Conservation (phyloP, 176 grass and related monocot species). For the Avena atlantica region DNA sequence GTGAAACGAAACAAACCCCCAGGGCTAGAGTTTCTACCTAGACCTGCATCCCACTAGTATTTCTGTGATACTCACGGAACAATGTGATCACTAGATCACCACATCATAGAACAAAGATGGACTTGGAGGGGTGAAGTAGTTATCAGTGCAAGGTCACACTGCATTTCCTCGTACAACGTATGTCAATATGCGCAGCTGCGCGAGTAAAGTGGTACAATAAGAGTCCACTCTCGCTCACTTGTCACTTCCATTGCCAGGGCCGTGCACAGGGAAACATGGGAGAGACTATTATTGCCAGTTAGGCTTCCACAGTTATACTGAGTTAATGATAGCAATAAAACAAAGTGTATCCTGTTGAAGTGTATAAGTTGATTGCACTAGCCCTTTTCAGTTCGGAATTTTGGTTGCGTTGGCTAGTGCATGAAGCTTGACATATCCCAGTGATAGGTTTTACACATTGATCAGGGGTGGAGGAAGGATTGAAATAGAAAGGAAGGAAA, state of each 20-base stretch:
- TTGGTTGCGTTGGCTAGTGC: no score
- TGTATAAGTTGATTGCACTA: no score
- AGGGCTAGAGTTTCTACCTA: neutral
- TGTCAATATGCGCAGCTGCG: neutral
- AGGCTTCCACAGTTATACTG: neutral
- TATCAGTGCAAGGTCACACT: neutral
- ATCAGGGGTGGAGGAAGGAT: no score
- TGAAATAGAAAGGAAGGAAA: neutral
- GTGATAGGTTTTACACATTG: neutral
- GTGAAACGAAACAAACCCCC: constrained; percentile 5
- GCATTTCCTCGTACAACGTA: neutral
- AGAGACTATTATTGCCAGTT: neutral
- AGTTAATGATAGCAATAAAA: neutral
- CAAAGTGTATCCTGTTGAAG: no score
- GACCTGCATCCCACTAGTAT: neutral
- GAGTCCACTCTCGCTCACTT: neutral
- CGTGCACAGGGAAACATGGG: neutral
- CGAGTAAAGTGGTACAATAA: neutral
- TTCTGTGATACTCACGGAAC: neutral
- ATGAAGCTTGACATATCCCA: neutral
- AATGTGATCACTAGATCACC: neutral
- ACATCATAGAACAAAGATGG: neutral
- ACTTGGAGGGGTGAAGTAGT: neutral
- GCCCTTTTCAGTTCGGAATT: no score
- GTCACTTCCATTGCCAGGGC: neutral